A percentile compares a stretch with the other conserved stretches of the same genome.
These are phyloP conservation scores for Prunus campanulata DNA, from an alignment of 306 rosid species.

Conservation along the genomic window DNA sequence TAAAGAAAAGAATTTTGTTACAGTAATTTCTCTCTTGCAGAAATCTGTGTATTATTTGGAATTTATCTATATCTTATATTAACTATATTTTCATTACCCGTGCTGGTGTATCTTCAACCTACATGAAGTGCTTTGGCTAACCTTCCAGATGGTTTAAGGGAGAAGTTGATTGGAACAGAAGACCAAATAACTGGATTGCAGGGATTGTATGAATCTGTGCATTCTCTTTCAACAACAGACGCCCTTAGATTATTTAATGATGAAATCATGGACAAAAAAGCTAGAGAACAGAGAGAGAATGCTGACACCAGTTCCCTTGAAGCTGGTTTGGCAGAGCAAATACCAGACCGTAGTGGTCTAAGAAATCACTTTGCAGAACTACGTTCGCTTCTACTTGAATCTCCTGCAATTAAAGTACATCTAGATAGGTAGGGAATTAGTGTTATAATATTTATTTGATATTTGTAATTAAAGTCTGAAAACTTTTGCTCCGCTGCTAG, in stretches of 20 bases:
- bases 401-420: slow-evolving; percentile 42
- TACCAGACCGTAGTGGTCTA: slow-evolving; percentile 28
- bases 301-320: slow-evolving; percentile 22
- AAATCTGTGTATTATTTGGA: neutral
- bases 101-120: neutral
- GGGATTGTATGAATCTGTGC: slow-evolving; percentile 59
- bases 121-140: slow-evolving; percentile 55
- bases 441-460: neutral
- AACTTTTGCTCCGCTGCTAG: neutral
- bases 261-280: slow-evolving; percentile 36
- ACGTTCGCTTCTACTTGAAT: slow-evolving; percentile 41
- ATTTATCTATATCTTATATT: slow-evolving; percentile 1
- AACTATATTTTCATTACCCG: slow-evolving; percentile 12
- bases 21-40: neutral
- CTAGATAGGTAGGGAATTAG: slow-evolving; percentile 29
- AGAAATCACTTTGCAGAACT: slow-evolving; percentile 45
- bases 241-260: slow-evolving; percentile 57
- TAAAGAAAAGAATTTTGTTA: neutral
- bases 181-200: slow-evolving; percentile 54
- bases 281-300: slow-evolving; percentile 23
- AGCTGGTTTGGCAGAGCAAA: slow-evolving; percentile 30
- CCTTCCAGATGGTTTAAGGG: slow-evolving; percentile 64
- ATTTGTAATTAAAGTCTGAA: neutral
- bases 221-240: slow-evolving; percentile 58
- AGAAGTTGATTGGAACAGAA: slow-evolving; percentile 43